Conservation (phyloP, 306 rosid species). For the Gleditsia sinensis region DNA sequence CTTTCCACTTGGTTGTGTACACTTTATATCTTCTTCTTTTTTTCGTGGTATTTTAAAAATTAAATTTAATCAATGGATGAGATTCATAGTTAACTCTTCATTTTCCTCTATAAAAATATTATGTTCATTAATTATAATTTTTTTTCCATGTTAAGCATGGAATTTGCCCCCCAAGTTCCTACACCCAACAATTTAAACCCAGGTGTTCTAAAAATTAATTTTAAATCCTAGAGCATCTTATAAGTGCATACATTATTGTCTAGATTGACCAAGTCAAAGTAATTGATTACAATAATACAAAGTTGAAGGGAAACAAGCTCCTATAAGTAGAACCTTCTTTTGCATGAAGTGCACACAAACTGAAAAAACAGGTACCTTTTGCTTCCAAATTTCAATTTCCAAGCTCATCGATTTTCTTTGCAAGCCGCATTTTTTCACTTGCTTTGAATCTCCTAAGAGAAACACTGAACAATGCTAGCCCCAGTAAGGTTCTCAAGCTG, state of each 20-base stretch:
- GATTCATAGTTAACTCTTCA: too few relatives aligned
- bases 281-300: neutral
- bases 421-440: neutral
- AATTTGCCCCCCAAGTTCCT: neutral
- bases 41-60: neutral
- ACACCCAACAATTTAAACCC: neutral
- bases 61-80: neutral
- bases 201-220: neutral
- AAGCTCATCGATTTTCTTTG: neutral
- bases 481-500: constrained; percentile 56
- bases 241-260: neutral
- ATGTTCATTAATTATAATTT: too few relatives aligned
- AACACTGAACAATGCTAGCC: constrained; percentile 23
- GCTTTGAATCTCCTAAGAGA: too few relatives aligned
- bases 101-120: too few relatives aligned
- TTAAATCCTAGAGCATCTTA: too few relatives aligned
- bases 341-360: neutral
- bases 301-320: too few relatives aligned
- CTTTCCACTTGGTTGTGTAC: neutral
- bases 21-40: neutral
- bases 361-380: neutral
- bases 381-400: neutral
- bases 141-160: neutral
- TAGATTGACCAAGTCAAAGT: neutral
- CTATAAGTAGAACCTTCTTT: neutral